Conservation (phyloP, 345 rosid genomes). For the Orychophragmus violaceus region DNA sequence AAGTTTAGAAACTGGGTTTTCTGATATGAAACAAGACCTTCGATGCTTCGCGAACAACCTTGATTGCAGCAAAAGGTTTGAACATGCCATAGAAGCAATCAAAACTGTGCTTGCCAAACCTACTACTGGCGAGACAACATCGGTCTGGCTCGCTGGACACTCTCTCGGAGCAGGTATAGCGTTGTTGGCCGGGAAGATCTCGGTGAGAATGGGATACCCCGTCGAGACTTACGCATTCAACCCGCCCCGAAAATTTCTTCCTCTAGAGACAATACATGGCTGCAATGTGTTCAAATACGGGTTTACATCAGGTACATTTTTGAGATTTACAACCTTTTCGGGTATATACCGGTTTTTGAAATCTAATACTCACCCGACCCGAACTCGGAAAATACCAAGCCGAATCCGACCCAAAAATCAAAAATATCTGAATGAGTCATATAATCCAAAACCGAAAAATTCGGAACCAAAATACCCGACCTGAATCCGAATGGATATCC, state of each 20-base stretch:
- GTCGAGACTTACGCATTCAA: slow-evolving; percentile 49
- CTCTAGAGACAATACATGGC: slow-evolving; percentile 32
- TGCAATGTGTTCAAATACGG: slow-evolving; percentile 28
- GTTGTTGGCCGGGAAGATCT: neutral
- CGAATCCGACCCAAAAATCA: no score
- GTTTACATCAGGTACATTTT: no score
- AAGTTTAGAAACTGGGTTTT: neutral
- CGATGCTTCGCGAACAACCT: no score
- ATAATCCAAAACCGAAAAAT: no score
- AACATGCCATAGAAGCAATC: no score
- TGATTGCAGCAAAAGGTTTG: neutral
- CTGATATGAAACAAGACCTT: neutral
- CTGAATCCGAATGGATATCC: no score
- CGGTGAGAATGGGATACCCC: slow-evolving; percentile 22
- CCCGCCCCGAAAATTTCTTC: slow-evolving; percentile 46
- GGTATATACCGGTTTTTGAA: no score
- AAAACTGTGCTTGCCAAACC: neutral
- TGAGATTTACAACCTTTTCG: no score
- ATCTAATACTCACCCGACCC: no score
- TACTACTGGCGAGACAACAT: neutral
- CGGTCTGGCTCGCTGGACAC: neutral
- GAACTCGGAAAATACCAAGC: no score
- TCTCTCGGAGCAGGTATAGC: neutral
- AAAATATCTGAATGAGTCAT: no score
- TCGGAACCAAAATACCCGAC: no score